A percentile compares a stretch with the other conserved stretches of the same genome.
These are phyloP conservation scores for Fusarium irregulare DNA, from an alignment of 2,329 filamentous ascomycete genomes.

Conservation along the genomic window DNA sequence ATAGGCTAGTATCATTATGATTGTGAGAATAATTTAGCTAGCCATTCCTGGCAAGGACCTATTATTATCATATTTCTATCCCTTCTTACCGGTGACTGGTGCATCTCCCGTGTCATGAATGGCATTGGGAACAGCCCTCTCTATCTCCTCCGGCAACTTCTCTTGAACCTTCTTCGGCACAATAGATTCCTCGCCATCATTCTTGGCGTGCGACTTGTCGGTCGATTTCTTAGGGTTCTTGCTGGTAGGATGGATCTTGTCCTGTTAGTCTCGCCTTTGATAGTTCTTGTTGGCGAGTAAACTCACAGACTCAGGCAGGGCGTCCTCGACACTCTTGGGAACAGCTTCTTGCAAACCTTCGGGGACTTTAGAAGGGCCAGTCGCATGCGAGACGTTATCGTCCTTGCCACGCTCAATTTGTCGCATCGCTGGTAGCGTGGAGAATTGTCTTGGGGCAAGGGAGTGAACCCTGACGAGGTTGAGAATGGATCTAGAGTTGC, in stretches of 20 bases:
- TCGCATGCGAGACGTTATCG: constrained; percentile 23
- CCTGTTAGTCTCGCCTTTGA: background rate
- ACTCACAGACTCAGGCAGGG: constrained; percentile 25
- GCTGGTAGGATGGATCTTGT: constrained; percentile 35
- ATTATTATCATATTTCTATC: background rate
- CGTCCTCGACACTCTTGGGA: constrained; percentile 29
- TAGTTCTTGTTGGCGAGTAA: accelerated
- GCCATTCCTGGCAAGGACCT: background rate
- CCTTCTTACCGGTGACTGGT: constrained; percentile 10
- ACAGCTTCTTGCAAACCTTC: constrained; percentile 20
- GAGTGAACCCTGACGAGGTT: background rate
- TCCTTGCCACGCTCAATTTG: constrained; percentile 15
- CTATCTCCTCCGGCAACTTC: constrained; percentile 39
- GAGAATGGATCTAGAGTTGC: background rate
- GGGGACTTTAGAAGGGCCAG: constrained; percentile 31
- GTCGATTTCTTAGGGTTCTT: constrained; percentile 31
- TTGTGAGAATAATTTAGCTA: background rate
- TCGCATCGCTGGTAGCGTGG: background rate
- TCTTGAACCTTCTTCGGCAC: constrained; percentile 43
- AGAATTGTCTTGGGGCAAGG: background rate
- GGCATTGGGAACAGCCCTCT: constrained; percentile 37
- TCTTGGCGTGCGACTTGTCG: constrained; percentile 38
- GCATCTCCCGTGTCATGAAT: constrained; percentile 40
- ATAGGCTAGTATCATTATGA: background rate
- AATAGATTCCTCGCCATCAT: constrained; percentile 34